phyloP scores from a whole-genome alignment of 2,329 filamentous ascomycete species.

The Juglanconis oblonga region DNA sequence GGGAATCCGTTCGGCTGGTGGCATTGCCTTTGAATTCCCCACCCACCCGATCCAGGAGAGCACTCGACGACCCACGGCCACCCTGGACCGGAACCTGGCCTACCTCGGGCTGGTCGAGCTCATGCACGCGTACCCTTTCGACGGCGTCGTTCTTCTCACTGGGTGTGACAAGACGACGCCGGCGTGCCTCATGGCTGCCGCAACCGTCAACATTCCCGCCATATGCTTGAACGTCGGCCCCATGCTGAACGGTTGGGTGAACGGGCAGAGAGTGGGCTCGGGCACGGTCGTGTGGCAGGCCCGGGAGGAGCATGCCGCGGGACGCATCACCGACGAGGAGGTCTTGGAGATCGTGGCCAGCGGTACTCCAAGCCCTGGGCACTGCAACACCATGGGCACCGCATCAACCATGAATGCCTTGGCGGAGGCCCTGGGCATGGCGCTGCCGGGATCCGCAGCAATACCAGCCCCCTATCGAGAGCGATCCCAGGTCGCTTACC shows the following conservation, averaged over 20 bases:
- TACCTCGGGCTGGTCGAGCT: slow-evolving; percentile 47
- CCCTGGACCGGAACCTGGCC: slow-evolving; percentile 46
- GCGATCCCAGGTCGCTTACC: slow-evolving; percentile 44
- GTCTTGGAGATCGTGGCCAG: slow-evolving; percentile 42
- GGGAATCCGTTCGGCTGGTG: slow-evolving; percentile 46
- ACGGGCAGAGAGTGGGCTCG: slow-evolving; percentile 38
- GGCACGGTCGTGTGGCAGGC: slow-evolving; percentile 48
- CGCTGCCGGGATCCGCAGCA: slow-evolving; percentile 46
- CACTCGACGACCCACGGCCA: slow-evolving; percentile 43
- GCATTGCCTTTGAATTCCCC: slow-evolving; percentile 49
- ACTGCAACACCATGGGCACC: slow-evolving; percentile 54
- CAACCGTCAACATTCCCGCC: slow-evolving; percentile 49
- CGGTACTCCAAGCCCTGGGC: slow-evolving; percentile 42
- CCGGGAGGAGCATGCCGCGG: slow-evolving; percentile 43
- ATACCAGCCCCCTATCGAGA: slow-evolving; percentile 51
- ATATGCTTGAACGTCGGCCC: slow-evolving; percentile 51
- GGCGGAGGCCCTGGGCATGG: slow-evolving; percentile 51
- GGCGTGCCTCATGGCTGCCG: slow-evolving; percentile 49
- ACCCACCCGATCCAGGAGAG: slow-evolving; percentile 51
- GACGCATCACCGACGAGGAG: slow-evolving; percentile 41
- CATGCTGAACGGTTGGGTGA: slow-evolving; percentile 48
- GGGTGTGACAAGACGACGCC: slow-evolving; percentile 53
- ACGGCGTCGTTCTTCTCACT: slow-evolving; percentile 48
- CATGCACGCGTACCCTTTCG: slow-evolving; percentile 44
- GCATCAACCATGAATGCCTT: slow-evolving; percentile 52